Conservation (phyloP, 179 eudicot genomes). For the Monotropa hypopitys region DNA sequence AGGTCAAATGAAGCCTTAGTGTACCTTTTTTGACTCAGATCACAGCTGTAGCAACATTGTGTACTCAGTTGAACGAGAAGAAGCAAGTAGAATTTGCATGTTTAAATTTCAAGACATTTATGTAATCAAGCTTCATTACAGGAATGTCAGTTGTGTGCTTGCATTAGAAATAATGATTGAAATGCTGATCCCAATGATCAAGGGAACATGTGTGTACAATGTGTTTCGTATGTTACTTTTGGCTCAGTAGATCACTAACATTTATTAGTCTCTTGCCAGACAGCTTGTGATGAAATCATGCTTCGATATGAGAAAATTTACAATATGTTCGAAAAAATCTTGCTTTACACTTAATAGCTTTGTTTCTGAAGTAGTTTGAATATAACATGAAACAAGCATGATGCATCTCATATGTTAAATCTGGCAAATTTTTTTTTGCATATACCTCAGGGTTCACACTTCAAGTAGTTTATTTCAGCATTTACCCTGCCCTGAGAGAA, state of each 20-base stretch:
- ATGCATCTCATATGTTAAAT: neutral
- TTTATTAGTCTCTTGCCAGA: neutral
- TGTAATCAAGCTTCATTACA: neutral
- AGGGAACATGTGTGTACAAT: neutral
- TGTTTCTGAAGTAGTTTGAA: neutral
- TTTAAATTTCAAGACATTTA: neutral
- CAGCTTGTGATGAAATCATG: neutral
- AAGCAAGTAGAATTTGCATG: neutral
- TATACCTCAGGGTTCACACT: neutral
- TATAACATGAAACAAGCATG: neutral
- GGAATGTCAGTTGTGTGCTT: neutral
- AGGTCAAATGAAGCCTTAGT: too few species aligned
- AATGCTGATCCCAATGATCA: neutral
- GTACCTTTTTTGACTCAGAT: too few species aligned
- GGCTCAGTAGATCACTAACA: neutral
- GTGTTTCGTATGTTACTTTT: neutral
- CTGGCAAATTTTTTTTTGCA: neutral
- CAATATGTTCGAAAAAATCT: neutral
- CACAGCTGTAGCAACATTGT: neutral
- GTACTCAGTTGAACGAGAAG: neutral
- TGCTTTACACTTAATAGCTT: neutral
- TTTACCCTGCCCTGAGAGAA: neutral
- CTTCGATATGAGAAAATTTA: neutral
- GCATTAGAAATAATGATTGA: neutral
- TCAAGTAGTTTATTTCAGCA: conserved; percentile 1